phyloP scores from a whole-genome alignment of 2,329 filamentous ascomycete genomes.

The Aspergillus pseudoviridinutans region DNA sequence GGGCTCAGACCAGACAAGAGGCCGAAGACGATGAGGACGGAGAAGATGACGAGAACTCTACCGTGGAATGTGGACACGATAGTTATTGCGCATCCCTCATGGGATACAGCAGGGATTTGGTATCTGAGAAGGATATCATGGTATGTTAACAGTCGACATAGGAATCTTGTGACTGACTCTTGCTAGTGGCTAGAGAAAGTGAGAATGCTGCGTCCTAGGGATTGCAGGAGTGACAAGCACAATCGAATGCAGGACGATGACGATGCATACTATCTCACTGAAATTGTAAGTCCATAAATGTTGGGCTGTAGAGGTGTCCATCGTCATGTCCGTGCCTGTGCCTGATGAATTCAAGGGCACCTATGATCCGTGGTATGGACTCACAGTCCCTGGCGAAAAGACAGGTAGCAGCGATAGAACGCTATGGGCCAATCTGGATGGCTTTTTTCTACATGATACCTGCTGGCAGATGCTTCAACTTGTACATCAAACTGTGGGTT shows the following conservation, averaged over 20 bases:
- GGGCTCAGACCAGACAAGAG: not conserved
- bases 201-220: not conserved
- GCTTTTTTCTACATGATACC: constrained; percentile 1
- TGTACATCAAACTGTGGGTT: not conserved
- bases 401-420: not conserved
- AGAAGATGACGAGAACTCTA: not conserved
- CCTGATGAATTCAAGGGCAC: not conserved
- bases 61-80: not conserved
- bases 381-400: not conserved
- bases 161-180: not conserved
- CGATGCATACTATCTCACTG: not conserved
- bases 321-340: not conserved
- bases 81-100: not conserved
- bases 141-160: not conserved
- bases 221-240: not conserved
- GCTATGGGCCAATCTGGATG: not conserved
- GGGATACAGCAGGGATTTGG: not conserved
- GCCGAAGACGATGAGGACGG: not conserved
- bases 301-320: not conserved
- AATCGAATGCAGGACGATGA: not conserved
- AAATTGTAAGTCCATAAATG: not conserved
- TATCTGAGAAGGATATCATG: not conserved
- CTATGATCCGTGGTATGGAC: not conserved
- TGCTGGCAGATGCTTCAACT: constrained; percentile 1
- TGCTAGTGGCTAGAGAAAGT: not conserved